These are phyloP conservation scores for Pseudotulostoma volvatum DNA, from an alignment of 495 filamentous ascomycete genomes.

Conservation along the genomic window DNA sequence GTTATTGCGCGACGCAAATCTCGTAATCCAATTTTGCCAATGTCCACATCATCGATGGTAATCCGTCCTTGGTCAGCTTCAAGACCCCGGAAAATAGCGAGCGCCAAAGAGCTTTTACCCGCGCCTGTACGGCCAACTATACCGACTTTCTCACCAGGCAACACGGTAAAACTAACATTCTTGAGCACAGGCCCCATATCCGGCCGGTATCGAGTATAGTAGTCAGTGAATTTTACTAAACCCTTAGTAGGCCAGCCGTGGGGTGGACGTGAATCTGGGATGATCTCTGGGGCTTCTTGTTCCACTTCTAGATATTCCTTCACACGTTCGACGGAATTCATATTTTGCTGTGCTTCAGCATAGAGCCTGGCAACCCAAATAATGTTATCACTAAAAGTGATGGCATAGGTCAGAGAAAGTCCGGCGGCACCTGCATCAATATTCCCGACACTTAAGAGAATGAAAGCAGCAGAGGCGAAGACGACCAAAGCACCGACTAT, in stretches of 20 bases:
- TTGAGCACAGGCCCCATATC: conserved; percentile 79
- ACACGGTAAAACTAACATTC: conserved; percentile 71
- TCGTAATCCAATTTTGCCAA: conserved; percentile 71
- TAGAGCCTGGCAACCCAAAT: conserved; percentile 96
- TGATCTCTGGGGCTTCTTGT: conserved; percentile 69
- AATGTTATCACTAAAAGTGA: conserved; percentile 93
- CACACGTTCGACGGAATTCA: conserved; percentile 98
- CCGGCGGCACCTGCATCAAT: conserved; percentile 91
- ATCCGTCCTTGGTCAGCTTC: conserved; percentile 88
- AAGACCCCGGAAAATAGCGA: conserved; percentile 93
- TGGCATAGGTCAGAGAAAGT: conserved; percentile 92
- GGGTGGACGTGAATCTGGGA: conserved; percentile 61
- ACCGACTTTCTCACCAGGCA: conserved; percentile 80
- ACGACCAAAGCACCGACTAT: conserved; percentile 78
- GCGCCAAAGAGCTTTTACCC: conserved; percentile 87
- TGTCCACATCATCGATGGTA: conserved; percentile 77
- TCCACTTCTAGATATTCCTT: conserved; percentile 95
- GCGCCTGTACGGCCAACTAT: conserved; percentile 95
- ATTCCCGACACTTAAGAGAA: conserved; percentile 64
- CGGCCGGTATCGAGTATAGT: conserved; percentile 73
- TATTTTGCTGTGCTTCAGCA: conserved; percentile 90
- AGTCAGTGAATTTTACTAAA: conserved; percentile 70
- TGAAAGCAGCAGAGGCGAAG: conserved; percentile 87
- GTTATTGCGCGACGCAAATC: conserved; percentile 90
- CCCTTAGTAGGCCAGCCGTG: conserved; percentile 75